Evolutionary conservation across 352 stramenopile species (phyloP).

Genomic region (Phytophthora sansomeana): DNA sequence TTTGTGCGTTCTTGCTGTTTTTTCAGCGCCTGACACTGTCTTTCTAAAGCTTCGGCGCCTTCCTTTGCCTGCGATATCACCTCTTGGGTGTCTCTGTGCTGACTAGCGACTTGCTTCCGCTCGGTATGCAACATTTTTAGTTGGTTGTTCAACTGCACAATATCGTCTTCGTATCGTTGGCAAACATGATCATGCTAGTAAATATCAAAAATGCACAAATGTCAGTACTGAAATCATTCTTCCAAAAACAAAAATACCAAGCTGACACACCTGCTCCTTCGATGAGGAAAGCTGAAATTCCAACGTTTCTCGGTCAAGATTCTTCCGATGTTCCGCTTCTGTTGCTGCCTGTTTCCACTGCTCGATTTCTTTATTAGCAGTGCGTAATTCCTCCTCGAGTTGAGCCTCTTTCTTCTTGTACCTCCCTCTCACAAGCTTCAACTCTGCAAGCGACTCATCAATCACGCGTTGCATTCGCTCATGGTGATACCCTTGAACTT

Average conservation of each 20-base stretch:
- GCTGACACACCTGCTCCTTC: conserved; percentile 21
- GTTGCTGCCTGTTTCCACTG: conserved; percentile 42
- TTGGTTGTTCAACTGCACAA: conserved; percentile 21
- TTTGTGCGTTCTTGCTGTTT: conserved; percentile 36
- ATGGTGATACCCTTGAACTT: conserved; percentile 65
- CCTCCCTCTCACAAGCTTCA: conserved; percentile 54
- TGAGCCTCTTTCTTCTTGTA: conserved; percentile 56
- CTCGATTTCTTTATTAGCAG: conserved; percentile 35
- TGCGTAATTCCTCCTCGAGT: conserved; percentile 46
- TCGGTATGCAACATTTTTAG: conserved; percentile 23
- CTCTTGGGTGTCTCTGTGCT: conserved; percentile 33
- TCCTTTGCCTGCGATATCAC: conserved; percentile 36
- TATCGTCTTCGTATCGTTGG: conserved; percentile 24
- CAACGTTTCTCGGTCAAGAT: conserved; percentile 36
- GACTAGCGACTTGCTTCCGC: conserved; percentile 26
- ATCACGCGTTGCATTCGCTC: conserved; percentile 61
- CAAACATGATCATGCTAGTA: conserved; percentile 27
- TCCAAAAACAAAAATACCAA: conserved; percentile 1
- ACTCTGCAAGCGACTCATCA: conserved; percentile 56
- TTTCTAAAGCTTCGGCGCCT: conserved; percentile 26
- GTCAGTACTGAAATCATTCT: background rate
- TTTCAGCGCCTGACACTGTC: conserved; percentile 30
- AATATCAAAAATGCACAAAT: background rate
- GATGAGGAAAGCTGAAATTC: conserved; percentile 29
- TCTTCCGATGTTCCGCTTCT: conserved; percentile 29